Conservation (phyloP, 2,329 filamentous ascomycete genomes). For the Plenodomus tracheiphilus region DNA sequence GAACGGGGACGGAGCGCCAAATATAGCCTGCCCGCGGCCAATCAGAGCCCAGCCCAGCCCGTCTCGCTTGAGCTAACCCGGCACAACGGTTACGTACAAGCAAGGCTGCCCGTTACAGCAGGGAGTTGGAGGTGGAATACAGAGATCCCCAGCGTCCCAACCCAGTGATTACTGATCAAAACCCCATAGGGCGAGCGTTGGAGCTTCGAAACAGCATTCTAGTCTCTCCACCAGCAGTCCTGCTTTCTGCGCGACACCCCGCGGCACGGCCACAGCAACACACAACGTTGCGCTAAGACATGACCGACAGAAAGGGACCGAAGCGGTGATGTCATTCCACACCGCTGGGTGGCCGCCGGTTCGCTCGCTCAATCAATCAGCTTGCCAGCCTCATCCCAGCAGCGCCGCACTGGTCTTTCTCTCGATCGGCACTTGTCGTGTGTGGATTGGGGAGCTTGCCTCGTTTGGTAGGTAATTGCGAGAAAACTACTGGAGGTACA, state of each 20-base stretch:
- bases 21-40: conserved; percentile 1
- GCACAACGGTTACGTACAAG: not conserved
- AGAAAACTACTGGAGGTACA: not conserved
- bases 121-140: not conserved
- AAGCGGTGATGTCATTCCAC: conserved; percentile 2
- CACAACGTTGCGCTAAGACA: not conserved
- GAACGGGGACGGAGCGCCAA: not conserved
- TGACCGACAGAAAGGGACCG: conserved; percentile 1
- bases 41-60: not conserved
- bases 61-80: conserved; percentile 1
- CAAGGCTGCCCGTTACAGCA: not conserved
- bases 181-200: too few relatives aligned
- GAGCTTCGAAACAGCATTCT: too few relatives aligned
- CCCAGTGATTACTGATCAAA: too few relatives aligned
- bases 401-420: not conserved
- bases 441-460: not conserved
- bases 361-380: not conserved
- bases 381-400: not conserved
- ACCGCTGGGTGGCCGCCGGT: not conserved
- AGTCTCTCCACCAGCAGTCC: too few relatives aligned
- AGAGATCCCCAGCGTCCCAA: too few relatives aligned
- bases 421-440: conserved; percentile 2
- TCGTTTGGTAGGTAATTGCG: not conserved
- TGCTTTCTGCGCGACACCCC: too few relatives aligned
- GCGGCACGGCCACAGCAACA: too few relatives aligned